Evolutionary conservation across 2,329 filamentous ascomycete species (phyloP).

Genomic region (Curvularia sp.): DNA sequence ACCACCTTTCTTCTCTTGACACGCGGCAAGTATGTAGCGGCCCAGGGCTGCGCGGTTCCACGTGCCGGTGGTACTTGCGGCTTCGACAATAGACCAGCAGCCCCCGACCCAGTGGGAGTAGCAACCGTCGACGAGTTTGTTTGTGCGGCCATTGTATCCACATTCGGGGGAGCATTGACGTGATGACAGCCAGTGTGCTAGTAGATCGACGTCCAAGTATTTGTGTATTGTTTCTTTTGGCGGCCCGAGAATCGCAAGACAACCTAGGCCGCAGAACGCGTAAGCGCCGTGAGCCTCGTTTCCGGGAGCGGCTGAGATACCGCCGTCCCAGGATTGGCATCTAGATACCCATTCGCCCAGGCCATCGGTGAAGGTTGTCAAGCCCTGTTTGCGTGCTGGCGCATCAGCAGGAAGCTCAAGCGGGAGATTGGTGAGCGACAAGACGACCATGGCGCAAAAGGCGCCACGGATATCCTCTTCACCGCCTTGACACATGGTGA

Average conservation of each 20-base stretch:
- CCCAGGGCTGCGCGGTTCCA: conserved; percentile 87
- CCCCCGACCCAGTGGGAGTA: conserved; percentile 98
- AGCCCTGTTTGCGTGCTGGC: conserved; percentile 68
- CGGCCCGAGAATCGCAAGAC: conserved; percentile 82
- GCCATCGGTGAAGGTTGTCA: conserved; percentile 71
- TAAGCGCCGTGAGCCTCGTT: conserved; percentile 96
- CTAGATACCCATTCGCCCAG: conserved; percentile 80
- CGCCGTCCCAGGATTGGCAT: conserved; percentile 97
- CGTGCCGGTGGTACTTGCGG: conserved; percentile 64
- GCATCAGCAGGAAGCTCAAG: conserved; percentile 77
- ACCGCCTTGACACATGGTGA: conserved; percentile 82
- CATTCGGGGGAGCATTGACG: conserved; percentile 91
- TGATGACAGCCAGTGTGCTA: conserved; percentile 87
- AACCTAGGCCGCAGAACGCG: conserved; percentile 91
- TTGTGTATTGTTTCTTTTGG: conserved; percentile 76
- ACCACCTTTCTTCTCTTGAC: conserved; percentile 80
- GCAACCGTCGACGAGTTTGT: conserved; percentile 97
- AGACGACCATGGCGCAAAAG: conserved; percentile 86
- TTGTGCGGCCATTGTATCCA: conserved; percentile 90
- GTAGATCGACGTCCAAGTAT: conserved; percentile 77
- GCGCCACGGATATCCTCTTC: conserved; percentile 94
- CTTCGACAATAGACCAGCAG: conserved; percentile 91
- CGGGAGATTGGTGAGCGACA: conserved; percentile 84
- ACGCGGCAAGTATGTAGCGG: conserved; percentile 88
- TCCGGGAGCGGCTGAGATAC: conserved; percentile 83